These are phyloP conservation scores for Fraxinus cuspidata DNA, from an alignment of 257 asterid species.

Conservation along the genomic window DNA sequence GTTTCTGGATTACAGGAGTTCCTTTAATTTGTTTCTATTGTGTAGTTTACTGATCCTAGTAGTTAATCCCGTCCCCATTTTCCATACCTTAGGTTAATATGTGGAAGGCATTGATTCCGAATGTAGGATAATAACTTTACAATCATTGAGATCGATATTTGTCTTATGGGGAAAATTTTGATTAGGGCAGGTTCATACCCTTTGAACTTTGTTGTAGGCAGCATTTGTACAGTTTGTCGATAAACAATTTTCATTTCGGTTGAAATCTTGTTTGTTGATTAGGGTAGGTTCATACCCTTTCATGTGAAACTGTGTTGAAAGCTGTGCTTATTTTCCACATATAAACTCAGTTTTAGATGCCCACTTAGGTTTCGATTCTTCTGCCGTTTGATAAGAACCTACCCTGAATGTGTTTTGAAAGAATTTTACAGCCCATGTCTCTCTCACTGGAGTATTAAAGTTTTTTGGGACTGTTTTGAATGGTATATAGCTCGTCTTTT, in stretches of 20 bases:
- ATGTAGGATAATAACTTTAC: constrained; percentile 27
- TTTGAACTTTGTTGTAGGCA: constrained; percentile 3
- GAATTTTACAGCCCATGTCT: background rate
- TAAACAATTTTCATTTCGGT: background rate
- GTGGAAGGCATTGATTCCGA: constrained; percentile 23
- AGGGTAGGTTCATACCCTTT: no score
- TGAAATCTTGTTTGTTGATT: no score
- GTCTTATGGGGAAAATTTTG: constrained; percentile 12
- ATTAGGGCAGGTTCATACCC: constrained; percentile 12
- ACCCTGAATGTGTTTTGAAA: background rate
- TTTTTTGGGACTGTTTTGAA: background rate
- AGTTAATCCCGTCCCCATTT: constrained; percentile 22
- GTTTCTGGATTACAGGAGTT: constrained; percentile 16
- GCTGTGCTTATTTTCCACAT: background rate
- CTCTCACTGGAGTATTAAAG: no score
- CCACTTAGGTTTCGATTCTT: background rate
- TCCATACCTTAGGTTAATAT: constrained; percentile 18
- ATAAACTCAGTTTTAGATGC: background rate
- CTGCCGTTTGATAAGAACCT: background rate
- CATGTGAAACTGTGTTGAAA: no score
- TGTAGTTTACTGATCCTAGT: constrained; percentile 16
- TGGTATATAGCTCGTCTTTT: background rate
- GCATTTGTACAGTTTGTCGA: constrained; percentile 27
- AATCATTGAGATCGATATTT: background rate
- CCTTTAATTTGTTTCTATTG: background rate